Base-by-base conservation (phyloP, 169 alveolate species). In the Cryptosporidium bovis region DNA sequence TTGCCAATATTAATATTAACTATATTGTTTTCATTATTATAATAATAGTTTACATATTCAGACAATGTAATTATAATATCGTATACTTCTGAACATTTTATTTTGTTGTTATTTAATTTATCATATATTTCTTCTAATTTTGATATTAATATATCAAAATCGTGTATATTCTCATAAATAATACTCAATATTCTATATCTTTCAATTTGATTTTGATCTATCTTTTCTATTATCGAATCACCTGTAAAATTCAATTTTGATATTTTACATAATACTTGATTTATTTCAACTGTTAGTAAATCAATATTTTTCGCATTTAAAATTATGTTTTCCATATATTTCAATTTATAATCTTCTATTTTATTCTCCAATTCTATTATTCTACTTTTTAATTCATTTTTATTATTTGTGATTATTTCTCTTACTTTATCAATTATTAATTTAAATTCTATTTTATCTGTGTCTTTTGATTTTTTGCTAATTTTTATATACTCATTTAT, bases 71-170 rank as follows among this genome's bases (percentile, higher is more conserved):
- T 27, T 20, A 62, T 62, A 8, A 62, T 13, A 13, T 36, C 40
- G 18, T 77, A 62, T 33, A 77, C 46, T 20, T 48, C 31, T 15
- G 87, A 77, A 60, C 87, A 48, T 40, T 48, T 77, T 56, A 77
- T 16, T 3, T 34, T 56, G 16, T 16, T 60, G 1, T 51, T 40
- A 15, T 46, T 77, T 13, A 77, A 24, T 15, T 18, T 27, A 13
- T 58, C 16, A 13, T 55, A 58, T 15, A 77, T 13, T 27, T 77
- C 64, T 6, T 77, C 77, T 18, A 77, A 20, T 62, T 8, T 77
- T 20, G 58, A 20, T 2, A 51, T 27, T 7, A 77, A 40, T 10
- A 6, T 13, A 34, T 56, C 18, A n/a, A 77, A 29, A 27, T 56
- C 60, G 13, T 34, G 16, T 40, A 77, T 51, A 48, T 60, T 58